Evolutionary conservation across 108 stramenopile species (phyloP).

Genomic region (Cyclostephanos invisitatus): DNA sequence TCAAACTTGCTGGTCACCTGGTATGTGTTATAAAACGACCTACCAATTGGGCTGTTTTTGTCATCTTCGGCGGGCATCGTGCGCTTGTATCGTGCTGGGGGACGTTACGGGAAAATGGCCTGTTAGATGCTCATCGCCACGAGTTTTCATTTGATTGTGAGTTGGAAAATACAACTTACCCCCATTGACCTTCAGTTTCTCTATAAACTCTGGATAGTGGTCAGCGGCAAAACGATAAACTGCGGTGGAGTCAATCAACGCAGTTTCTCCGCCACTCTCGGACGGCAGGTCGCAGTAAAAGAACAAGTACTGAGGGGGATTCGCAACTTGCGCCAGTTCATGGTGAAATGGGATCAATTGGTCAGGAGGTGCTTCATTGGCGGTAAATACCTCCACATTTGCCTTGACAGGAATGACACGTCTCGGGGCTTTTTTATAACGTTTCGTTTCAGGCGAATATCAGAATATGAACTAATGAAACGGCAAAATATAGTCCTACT

Average conservation of each 20-base stretch:
- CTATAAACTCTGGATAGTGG: slow-evolving; percentile 59
- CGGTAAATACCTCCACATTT: slow-evolving; percentile 73
- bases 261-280: slow-evolving; percentile 78
- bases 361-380: slow-evolving; percentile 78
- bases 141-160: neutral
- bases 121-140: neutral
- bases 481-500: neutral
- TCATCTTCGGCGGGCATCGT: slow-evolving; percentile 79
- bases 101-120: neutral
- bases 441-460: neutral
- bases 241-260: slow-evolving; percentile 70
- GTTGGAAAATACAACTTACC: slow-evolving; percentile 20
- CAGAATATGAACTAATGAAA: neutral
- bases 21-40: slow-evolving; percentile 76
- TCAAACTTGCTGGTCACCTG: slow-evolving; percentile 47
- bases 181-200: slow-evolving; percentile 61
- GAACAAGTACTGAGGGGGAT: slow-evolving; percentile 75
- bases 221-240: slow-evolving; percentile 65
- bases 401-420: slow-evolving; percentile 59
- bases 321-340: slow-evolving; percentile 74
- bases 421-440: slow-evolving; percentile 57
- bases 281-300: slow-evolving; percentile 80
- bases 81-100: slow-evolving; percentile 65
- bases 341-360: slow-evolving; percentile 87
- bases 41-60: slow-evolving; percentile 71